Conservation (phyloP, 2,329 filamentous ascomycete species). For the Sporothrix schenckii region DNA sequence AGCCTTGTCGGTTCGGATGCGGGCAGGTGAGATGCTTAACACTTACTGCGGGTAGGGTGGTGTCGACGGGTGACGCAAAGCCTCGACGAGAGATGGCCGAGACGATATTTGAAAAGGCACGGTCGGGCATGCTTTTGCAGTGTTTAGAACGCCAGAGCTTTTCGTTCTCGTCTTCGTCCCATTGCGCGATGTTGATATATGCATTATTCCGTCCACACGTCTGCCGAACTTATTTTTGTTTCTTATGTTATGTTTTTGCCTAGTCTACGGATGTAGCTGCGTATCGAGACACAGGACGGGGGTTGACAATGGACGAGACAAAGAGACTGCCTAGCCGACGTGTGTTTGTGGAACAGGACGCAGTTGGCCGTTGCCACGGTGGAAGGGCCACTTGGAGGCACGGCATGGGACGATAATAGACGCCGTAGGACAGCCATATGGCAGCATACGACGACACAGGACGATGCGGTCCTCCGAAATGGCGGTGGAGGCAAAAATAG, state of each 20-base stretch:
- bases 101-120: neutral
- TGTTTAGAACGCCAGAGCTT: too few relatives aligned
- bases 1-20: neutral
- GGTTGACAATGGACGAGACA: neutral
- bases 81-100: neutral
- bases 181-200: too few relatives aligned
- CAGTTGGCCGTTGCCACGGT: conserved; percentile 2
- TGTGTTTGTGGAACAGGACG: neutral
- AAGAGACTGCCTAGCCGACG: neutral
- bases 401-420: too few relatives aligned
- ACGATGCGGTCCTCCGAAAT: neutral
- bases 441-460: neutral
- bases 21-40: neutral
- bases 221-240: neutral
- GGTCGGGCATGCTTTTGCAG: neutral
- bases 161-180: neutral
- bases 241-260: neutral
- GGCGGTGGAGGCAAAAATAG: conserved; percentile 10
- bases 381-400: neutral
- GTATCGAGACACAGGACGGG: neutral
- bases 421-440: neutral
- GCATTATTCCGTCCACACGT: too few relatives aligned
- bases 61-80: neutral
- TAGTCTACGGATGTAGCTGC: neutral
- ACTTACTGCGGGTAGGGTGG: neutral